Conservation (phyloP, 345 rosid species). For the Gossypium thurberi region DNA sequence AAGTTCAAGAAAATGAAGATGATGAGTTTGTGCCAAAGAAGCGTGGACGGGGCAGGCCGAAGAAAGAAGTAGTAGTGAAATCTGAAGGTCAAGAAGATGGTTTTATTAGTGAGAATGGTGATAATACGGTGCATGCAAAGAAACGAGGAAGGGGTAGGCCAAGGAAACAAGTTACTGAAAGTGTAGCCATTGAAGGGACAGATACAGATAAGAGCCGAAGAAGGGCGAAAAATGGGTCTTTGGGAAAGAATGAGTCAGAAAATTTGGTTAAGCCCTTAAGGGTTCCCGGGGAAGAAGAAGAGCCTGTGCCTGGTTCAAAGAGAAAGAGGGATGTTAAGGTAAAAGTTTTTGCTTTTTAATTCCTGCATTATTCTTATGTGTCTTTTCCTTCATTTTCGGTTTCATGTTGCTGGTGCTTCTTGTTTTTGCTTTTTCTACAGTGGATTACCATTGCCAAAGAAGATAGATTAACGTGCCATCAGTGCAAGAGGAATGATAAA, state of each 20-base stretch:
- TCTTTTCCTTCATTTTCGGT: background rate
- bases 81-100: background rate
- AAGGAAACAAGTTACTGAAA: background rate
- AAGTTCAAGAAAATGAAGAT: background rate
- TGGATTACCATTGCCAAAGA: background rate
- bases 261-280: background rate
- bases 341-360: background rate
- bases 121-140: background rate
- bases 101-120: background rate
- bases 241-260: background rate
- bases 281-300: background rate
- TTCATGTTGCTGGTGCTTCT: background rate
- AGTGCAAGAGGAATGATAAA: slow-evolving; percentile 45
- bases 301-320: background rate
- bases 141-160: slow-evolving; percentile 10
- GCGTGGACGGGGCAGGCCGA: background rate
- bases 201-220: background rate
- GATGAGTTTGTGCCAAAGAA: background rate
- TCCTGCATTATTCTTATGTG: background rate
- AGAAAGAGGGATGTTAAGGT: background rate
- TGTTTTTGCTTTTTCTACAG: slow-evolving; percentile 2
- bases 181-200: background rate
- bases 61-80: background rate
- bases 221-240: background rate
- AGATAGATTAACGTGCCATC: slow-evolving; percentile 44